phyloP scores from a whole-genome alignment of 306 rosid genomes.

The Citrullus amarus region DNA sequence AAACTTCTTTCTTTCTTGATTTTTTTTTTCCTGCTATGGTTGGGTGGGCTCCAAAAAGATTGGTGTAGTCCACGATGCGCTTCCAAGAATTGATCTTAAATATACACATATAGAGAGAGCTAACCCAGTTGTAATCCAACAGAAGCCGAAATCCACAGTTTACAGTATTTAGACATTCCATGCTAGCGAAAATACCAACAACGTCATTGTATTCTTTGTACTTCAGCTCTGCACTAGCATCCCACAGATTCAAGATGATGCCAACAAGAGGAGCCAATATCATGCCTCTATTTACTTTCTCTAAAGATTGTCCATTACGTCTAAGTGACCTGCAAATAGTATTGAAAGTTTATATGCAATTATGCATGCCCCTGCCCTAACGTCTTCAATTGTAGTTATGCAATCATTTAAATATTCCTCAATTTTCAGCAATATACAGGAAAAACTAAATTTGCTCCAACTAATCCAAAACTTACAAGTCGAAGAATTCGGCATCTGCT shows the following conservation, averaged over 20 bases:
- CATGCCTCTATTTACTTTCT: conserved; percentile 86
- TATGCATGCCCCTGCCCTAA: neutral
- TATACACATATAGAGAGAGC: conserved; percentile 2
- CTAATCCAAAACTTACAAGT: conserved; percentile 52
- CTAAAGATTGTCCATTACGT: conserved; percentile 64
- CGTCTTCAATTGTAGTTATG: neutral
- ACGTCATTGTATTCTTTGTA: conserved; percentile 54
- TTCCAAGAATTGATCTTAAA: too few species aligned
- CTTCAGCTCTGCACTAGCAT: conserved; percentile 47
- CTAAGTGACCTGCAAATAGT: conserved; percentile 54
- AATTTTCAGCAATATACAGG: neutral
- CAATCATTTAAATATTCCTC: neutral
- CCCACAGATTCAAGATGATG: conserved; percentile 73
- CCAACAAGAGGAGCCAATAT: conserved; percentile 87
- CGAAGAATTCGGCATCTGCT: conserved; percentile 78
- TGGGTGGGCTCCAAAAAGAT: too few species aligned
- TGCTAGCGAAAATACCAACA: conserved; percentile 73
- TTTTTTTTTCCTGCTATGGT: too few species aligned
- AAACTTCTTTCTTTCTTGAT: too few species aligned
- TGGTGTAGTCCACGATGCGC: too few species aligned
- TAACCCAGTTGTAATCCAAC: conserved; percentile 86
- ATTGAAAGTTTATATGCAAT: neutral
- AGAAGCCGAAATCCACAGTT: conserved; percentile 74
- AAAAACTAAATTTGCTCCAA: neutral
- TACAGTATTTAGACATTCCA: conserved; percentile 76